Evolutionary conservation across 352 stramenopile species (phyloP), one percentile per base, ranked within the genome.

Genomic region (Globisporangium carolinianum): DNA sequence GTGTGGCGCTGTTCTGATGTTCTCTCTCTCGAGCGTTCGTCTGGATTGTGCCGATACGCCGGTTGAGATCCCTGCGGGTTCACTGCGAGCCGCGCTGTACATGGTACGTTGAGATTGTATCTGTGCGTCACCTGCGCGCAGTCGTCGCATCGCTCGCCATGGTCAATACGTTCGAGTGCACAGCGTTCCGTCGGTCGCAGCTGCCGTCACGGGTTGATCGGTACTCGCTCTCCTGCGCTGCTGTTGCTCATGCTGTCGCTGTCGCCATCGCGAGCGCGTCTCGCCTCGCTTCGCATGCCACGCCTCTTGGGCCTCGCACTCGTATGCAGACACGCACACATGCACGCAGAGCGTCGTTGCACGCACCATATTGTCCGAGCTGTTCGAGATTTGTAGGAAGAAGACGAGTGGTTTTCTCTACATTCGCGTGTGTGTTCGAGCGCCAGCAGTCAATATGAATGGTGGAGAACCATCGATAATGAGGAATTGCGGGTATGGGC

Each of bases 311-410:
- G 35, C 35, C 11, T 15, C 12, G n/a, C 45, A 18, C 3, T 8
- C 18, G 5, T 32, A 38, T 35, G 6, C 41, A 60, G 14, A 55
- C 38, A 64, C 17, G 35, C 36, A 51, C 42, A 10, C 53, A 51
- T 51, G 17, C 37, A 32, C 41, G 12, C 24, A 24, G 45, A 49
- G 45, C 45, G 45, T 32, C 45, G 15, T 32, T 32, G 5, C 41
- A 77, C 79, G 75, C 79, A 90, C 79, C 79, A 90, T 90, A 54
- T 71, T 69, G 65, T 84, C 83, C 72, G 69, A 72, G 73, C 72
- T 80, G 76, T 81, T 88, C 72, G 73, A 79, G 76, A 86, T 87
- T 71, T 83, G 81, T 72, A 87, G 82, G 82, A 91, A 91, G 82
- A 91, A 91, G 79, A 83, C 76, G 77, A 91, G 79, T 91, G 81